Evolutionary conservation across 2,329 filamentous ascomycete genomes (phyloP).

Genomic region (Diaporthe ilicicola): DNA sequence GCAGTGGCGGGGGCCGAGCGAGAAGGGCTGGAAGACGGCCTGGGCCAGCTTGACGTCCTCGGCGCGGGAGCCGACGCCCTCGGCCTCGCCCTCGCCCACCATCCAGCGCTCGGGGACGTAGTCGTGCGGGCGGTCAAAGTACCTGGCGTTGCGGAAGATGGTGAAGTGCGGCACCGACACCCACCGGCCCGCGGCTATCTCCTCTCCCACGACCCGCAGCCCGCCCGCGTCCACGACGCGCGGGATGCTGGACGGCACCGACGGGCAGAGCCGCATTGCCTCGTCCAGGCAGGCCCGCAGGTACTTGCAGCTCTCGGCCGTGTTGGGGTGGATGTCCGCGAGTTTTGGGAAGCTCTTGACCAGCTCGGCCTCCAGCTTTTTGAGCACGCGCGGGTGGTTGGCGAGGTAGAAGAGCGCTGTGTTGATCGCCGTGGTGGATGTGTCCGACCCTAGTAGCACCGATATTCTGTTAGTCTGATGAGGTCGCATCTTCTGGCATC

Average conservation of each 20-base stretch:
- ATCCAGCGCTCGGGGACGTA: not conserved
- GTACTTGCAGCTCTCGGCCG: constrained; percentile 34
- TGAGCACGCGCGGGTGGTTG: not conserved
- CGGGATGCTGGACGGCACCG: constrained; percentile 33
- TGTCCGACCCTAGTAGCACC: not conserved
- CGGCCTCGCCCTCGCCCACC: not conserved
- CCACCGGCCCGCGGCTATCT: not conserved
- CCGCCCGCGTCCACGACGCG: constrained; percentile 38
- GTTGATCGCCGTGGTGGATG: not conserved
- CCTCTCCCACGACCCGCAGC: not conserved
- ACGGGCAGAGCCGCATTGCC: constrained; percentile 37
- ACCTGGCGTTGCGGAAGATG: not conserved
- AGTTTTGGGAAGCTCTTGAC: not conserved
- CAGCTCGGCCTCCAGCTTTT: not conserved
- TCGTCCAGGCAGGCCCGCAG: constrained; percentile 40
- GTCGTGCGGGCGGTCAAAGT: not conserved
- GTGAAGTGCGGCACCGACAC: not conserved
- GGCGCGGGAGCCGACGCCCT: not conserved
- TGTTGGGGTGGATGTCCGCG: not conserved
- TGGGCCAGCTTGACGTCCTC: not conserved
- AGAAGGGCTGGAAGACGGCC: not conserved
- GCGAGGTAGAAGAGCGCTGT: not conserved
- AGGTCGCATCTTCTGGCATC: not conserved
- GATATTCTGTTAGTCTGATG: no score
- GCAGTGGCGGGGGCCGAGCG: not conserved